Evolutionary conservation across 1,284 basidiomycete species (phyloP).

Genomic region (Leccinum fuscescens): DNA sequence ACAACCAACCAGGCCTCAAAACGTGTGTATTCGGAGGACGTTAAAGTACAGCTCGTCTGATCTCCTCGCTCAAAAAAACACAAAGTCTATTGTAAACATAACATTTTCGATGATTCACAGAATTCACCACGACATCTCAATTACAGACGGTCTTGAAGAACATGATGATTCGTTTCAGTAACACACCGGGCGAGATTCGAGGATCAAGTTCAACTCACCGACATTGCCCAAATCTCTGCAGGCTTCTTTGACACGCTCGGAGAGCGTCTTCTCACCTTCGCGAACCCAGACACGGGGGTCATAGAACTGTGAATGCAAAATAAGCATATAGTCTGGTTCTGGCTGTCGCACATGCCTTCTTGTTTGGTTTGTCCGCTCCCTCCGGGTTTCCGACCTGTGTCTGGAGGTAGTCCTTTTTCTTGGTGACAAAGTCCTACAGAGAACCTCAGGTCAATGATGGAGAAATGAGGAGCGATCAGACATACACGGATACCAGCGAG

Average conservation of each 20-base stretch:
- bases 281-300: conserved; percentile 98
- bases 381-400: conserved; percentile 94
- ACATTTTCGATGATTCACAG: conserved; percentile 8
- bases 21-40: neutral
- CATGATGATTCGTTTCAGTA: neutral
- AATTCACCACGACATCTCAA: neutral
- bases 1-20: neutral
- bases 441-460: conserved; percentile 1
- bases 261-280: conserved; percentile 96
- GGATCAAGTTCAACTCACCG: conserved; percentile 31
- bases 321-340: neutral
- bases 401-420: conserved; percentile 83
- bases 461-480: conserved; percentile 8
- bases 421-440: conserved; percentile 73
- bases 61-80: conserved; percentile 1
- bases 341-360: conserved; percentile 64
- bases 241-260: conserved; percentile 87
- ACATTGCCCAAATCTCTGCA: conserved; percentile 88
- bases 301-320: conserved; percentile 58
- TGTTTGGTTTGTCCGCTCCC: conserved; percentile 93
- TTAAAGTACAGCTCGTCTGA: conserved; percentile 6
- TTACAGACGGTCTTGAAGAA: conserved; percentile 28
- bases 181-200: neutral
- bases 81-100: conserved; percentile 24
- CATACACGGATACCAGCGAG: conserved; percentile 81